Evolutionary conservation across 2,329 filamentous ascomycete genomes (phyloP).

Genomic region (Pseudogymnoascus sp.): DNA sequence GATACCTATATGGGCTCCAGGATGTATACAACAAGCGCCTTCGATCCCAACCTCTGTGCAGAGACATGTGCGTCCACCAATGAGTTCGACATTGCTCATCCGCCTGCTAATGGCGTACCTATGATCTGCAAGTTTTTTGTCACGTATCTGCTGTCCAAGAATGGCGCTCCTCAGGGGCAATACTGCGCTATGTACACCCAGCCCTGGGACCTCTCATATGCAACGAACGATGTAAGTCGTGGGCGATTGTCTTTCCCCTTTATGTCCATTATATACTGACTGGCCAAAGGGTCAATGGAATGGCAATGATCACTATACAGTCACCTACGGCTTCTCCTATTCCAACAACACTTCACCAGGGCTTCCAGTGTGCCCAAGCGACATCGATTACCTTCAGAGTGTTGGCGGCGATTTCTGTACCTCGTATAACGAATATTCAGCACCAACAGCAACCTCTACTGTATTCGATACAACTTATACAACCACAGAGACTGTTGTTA

Average conservation of each 20-base stretch:
- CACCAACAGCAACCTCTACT: neutral
- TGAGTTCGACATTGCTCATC: slow-evolving; percentile 13
- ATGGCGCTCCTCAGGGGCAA: slow-evolving; percentile 30
- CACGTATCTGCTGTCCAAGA: slow-evolving; percentile 32
- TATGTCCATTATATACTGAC: neutral
- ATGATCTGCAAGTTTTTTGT: slow-evolving; percentile 29
- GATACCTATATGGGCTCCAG: slow-evolving; percentile 24
- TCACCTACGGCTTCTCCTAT: slow-evolving; percentile 18
- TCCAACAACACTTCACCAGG: neutral
- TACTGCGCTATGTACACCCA: slow-evolving; percentile 34
- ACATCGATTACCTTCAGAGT: neutral
- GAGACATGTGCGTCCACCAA: slow-evolving; percentile 21
- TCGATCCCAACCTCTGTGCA: slow-evolving; percentile 27
- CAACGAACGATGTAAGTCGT: neutral
- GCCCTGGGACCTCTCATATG: slow-evolving; percentile 19
- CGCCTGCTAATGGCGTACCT: slow-evolving; percentile 11
- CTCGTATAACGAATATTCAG: neutral
- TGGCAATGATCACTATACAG: slow-evolving; percentile 16
- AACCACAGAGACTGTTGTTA: neutral
- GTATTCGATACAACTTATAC: neutral
- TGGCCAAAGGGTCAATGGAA: slow-evolving; percentile 17
- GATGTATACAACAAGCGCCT: slow-evolving; percentile 26
- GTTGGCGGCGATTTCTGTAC: neutral
- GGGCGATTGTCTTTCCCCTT: neutral
- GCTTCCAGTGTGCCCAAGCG: neutral